Percentiles rank a stretch among this genome's conserved stretches.
phyloP scores from a whole-genome alignment of 257 asterid species.

The Scutellaria barbata region DNA sequence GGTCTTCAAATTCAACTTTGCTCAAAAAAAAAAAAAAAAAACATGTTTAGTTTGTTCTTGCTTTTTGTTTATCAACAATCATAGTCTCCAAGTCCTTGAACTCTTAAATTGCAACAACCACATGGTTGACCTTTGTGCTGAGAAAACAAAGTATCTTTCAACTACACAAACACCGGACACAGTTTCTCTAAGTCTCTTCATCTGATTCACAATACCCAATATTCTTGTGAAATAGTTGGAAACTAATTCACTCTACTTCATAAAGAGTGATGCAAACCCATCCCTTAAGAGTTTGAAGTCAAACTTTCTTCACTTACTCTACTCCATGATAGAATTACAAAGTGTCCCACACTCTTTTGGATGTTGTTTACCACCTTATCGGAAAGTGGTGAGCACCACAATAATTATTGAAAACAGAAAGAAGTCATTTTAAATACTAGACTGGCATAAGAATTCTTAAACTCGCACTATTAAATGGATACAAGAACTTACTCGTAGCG shows the following conservation, averaged over 20 bases:
- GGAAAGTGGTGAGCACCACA: not conserved
- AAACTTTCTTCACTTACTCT: not conserved
- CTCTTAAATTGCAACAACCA: not conserved
- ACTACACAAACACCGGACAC: not conserved
- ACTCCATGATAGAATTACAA: not conserved
- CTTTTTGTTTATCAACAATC: not conserved
- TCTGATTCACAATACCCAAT: not conserved
- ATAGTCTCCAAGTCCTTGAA: slow-evolving; percentile 3
- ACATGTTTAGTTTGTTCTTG: no score
- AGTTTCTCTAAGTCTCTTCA: not conserved
- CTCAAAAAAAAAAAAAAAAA: no score
- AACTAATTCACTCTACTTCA: slow-evolving; percentile 2
- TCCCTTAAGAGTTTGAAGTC: not conserved
- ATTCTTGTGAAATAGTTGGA: not conserved
- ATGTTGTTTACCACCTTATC: slow-evolving; percentile 1
- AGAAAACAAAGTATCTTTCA: slow-evolving; percentile 11
- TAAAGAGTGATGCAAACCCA: slow-evolving; percentile 4
- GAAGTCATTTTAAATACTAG: not conserved
- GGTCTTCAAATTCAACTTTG: not conserved
- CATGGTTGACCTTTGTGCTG: not conserved
- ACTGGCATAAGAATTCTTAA: no score
- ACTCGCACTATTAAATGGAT: no score
- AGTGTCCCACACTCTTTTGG: not conserved
- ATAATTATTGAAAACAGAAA: not conserved
- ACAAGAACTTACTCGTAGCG: no score